A percentile compares a stretch with the other conserved stretches of the same genome.
Conservation (phyloP, 176 grass and related monocot species). For the Musa acuminata region DNA sequence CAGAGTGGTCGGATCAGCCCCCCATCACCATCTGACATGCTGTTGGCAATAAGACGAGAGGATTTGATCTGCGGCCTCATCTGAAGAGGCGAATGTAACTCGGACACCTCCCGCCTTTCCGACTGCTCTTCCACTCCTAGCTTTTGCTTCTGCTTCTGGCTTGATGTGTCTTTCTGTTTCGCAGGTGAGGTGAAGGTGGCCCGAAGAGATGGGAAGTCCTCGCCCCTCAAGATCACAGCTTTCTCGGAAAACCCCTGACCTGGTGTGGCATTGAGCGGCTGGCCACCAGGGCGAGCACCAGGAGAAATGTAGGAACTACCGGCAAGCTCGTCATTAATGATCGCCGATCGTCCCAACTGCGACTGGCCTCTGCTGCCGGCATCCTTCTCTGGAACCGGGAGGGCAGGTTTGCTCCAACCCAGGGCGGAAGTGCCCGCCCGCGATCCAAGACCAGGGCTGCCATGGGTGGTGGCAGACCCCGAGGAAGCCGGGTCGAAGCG, state of each 20-base stretch:
- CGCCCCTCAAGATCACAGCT: slow-evolving; percentile 68
- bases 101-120: slow-evolving; percentile 8
- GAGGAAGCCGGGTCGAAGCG: slow-evolving; percentile 53
- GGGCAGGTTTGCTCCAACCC: slow-evolving; percentile 70
- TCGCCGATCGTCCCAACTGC: slow-evolving; percentile 9
- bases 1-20: slow-evolving; percentile 7
- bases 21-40: slow-evolving; percentile 16
- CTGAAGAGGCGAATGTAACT: slow-evolving; percentile 37
- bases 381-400: slow-evolving; percentile 10
- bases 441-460: slow-evolving; percentile 28
- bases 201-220: slow-evolving; percentile 88
- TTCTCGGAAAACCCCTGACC: slow-evolving; percentile 46
- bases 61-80: slow-evolving; percentile 76
- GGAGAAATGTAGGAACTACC: slow-evolving; percentile 33
- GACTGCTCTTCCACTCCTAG: slow-evolving; percentile 36
- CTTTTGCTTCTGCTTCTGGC: slow-evolving; percentile 44
- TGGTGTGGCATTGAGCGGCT: slow-evolving; percentile 9
- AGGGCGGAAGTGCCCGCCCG: slow-evolving; percentile 38
- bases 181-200: slow-evolving; percentile 46
- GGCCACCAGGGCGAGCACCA: slow-evolving; percentile 17
- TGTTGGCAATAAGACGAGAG: slow-evolving; percentile 22
- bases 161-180: slow-evolving; percentile 19
- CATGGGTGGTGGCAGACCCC: slow-evolving; percentile 19
- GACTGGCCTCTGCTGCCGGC: not conserved
- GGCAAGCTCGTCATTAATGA: not conserved